Evolutionary conservation across 2,329 filamentous ascomycete genomes (phyloP).

Genomic region (Aspergillus ochraceus): DNA sequence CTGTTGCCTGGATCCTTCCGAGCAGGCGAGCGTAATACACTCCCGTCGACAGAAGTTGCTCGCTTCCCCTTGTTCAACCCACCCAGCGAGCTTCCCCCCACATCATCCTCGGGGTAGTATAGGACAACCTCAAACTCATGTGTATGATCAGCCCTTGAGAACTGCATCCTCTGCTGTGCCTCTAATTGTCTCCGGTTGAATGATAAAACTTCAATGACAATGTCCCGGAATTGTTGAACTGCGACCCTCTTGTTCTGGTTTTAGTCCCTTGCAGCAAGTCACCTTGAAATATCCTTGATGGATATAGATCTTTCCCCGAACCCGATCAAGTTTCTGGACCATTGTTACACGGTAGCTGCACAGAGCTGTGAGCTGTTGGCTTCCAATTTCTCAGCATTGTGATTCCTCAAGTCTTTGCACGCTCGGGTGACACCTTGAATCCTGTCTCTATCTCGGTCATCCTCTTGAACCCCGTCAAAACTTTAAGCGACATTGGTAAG

Average conservation of each 20-base stretch:
- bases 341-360: conserved; percentile 4
- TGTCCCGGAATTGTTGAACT: conserved; percentile 5
- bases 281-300: conserved; percentile 1
- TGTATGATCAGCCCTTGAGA: conserved; percentile 7
- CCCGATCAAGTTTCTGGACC: neutral
- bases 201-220: conserved; percentile 5
- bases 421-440: conserved; percentile 2
- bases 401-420: neutral
- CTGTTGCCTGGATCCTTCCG: neutral
- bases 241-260: conserved; percentile 5
- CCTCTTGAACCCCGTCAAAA: neutral
- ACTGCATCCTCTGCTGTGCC: neutral
- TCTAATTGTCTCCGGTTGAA: neutral
- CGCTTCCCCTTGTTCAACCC: conserved; percentile 5
- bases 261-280: conserved; percentile 6
- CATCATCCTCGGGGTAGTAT: neutral
- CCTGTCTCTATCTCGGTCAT: neutral
- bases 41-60: neutral
- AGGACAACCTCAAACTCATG: conserved; percentile 4
- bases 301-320: conserved; percentile 8
- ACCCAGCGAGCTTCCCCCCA: neutral
- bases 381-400: conserved; percentile 1
- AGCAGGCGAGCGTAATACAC: conserved; percentile 1
- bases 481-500: neutral
- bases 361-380: neutral